Conservation (phyloP, 2,329 filamentous ascomycete species). For the Microsporum audouinii region DNA sequence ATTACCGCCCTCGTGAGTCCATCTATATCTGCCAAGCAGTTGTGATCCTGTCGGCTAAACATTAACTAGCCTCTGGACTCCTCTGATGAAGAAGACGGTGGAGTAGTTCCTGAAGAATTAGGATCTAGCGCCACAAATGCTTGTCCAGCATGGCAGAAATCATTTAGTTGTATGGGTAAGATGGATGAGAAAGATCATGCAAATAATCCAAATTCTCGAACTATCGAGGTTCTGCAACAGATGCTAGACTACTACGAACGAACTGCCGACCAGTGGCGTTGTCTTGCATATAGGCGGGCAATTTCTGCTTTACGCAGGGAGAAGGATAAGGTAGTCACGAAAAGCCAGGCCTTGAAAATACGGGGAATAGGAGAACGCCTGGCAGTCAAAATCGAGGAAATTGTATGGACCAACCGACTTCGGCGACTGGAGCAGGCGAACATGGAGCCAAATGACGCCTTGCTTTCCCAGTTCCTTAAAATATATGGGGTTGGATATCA, state of each 20-base stretch:
- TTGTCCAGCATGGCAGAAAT: constrained; percentile 28
- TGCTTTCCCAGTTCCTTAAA: constrained; percentile 58
- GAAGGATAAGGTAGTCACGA: constrained; percentile 51
- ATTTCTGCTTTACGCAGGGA: constrained; percentile 63
- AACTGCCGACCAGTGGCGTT: constrained; percentile 66
- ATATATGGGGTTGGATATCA: constrained; percentile 67
- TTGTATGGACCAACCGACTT: constrained; percentile 61
- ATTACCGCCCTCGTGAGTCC: neutral
- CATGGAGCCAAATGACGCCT: constrained; percentile 52
- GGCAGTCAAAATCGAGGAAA: constrained; percentile 81
- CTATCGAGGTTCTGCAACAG: constrained; percentile 63
- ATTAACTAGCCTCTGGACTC: neutral
- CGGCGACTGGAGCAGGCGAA: constrained; percentile 60
- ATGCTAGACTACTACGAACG: constrained; percentile 70
- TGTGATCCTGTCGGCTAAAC: neutral
- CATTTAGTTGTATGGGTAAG: constrained; percentile 50
- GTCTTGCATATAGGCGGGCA: constrained; percentile 62
- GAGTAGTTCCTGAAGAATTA: neutral
- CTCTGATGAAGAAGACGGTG: constrained; percentile 22
- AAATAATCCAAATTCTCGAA: constrained; percentile 59
- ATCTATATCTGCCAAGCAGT: neutral
- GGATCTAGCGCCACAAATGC: neutral
- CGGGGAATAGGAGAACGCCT: constrained; percentile 60
- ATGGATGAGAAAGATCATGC: constrained; percentile 34
- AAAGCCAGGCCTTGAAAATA: constrained; percentile 55